These are phyloP conservation scores for Phymatotrichopsis omnivora DNA, from an alignment of 2,329 filamentous ascomycete genomes.

Conservation along the genomic window DNA sequence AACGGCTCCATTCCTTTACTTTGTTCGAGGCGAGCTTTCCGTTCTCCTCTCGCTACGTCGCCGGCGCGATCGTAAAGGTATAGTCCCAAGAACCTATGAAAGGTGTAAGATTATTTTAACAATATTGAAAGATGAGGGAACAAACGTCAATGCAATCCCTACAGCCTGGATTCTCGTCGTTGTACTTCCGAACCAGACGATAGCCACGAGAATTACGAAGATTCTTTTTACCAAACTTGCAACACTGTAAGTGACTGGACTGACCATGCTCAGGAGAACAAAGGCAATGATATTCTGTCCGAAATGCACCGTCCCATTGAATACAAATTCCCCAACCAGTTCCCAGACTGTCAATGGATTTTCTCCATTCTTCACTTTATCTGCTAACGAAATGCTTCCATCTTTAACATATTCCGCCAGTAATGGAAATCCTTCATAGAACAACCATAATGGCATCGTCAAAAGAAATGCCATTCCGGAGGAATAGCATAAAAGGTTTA, in stretches of 20 bases:
- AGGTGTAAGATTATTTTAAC: not conserved
- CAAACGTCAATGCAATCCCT: conserved; percentile 67
- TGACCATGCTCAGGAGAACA: conserved; percentile 80
- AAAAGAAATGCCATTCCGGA: conserved; percentile 83
- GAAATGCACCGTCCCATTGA: conserved; percentile 96
- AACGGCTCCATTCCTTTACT: conserved; percentile 46
- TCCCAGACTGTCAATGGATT: conserved; percentile 41
- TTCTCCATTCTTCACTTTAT: conserved; percentile 60
- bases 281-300: conserved; percentile 94
- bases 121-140: not conserved
- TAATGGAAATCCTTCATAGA: conserved; percentile 72
- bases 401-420: conserved; percentile 69
- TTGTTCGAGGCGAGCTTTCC: conserved; percentile 60
- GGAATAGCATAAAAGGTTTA: conserved; percentile 96
- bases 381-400: conserved; percentile 65
- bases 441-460: conserved; percentile 85
- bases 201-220: conserved; percentile 88
- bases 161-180: conserved; percentile 74
- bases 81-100: conserved; percentile 59
- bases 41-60: conserved; percentile 78
- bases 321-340: conserved; percentile 72
- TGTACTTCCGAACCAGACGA: conserved; percentile 89
- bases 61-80: conserved; percentile 93
- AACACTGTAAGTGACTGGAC: conserved; percentile 93
- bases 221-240: conserved; percentile 94